These are phyloP conservation scores for Trichocladium uniseriatum DNA, from an alignment of 495 filamentous ascomycete species.

Conservation along the genomic window DNA sequence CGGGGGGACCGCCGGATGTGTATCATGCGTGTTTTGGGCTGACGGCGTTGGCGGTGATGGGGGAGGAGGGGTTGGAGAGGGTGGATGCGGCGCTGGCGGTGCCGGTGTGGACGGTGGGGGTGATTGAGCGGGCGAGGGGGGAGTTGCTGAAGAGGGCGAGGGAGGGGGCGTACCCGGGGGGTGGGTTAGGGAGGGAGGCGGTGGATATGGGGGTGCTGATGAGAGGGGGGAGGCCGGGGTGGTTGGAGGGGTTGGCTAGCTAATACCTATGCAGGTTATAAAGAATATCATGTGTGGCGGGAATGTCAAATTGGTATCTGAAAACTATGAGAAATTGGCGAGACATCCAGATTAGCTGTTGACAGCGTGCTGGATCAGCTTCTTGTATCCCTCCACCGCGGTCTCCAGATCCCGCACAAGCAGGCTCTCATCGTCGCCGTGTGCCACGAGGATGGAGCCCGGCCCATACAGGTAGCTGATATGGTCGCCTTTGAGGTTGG, in stretches of 20 bases:
- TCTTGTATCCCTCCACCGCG: slow-evolving; percentile 64
- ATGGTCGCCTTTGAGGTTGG: slow-evolving; percentile 60
- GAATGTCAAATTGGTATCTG: neutral
- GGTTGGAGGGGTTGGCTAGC: slow-evolving; percentile 4
- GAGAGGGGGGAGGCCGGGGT: slow-evolving; percentile 9
- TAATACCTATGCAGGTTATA: no score
- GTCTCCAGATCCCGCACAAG: slow-evolving; percentile 56
- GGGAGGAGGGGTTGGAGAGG: slow-evolving; percentile 46
- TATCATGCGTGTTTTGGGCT: slow-evolving; percentile 87
- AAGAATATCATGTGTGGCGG: neutral
- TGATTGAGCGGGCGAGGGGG: slow-evolving; percentile 32
- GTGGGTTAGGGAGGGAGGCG: slow-evolving; percentile 8
- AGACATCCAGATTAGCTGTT: slow-evolving; percentile 14
- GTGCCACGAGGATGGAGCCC: slow-evolving; percentile 80
- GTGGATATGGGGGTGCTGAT: slow-evolving; percentile 21
- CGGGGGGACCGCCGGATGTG: slow-evolving; percentile 77
- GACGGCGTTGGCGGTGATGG: slow-evolving; percentile 60
- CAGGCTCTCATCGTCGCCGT: slow-evolving; percentile 75
- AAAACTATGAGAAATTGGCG: no score
- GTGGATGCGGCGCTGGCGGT: slow-evolving; percentile 66
- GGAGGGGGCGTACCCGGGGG: neutral
- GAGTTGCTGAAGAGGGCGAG: slow-evolving; percentile 19
- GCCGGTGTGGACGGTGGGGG: slow-evolving; percentile 41
- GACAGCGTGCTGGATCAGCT: slow-evolving; percentile 54
- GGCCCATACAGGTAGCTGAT: slow-evolving; percentile 84